phyloP scores from a whole-genome alignment of 352 stramenopile genomes.

The Globisporangium uncinulatum region DNA sequence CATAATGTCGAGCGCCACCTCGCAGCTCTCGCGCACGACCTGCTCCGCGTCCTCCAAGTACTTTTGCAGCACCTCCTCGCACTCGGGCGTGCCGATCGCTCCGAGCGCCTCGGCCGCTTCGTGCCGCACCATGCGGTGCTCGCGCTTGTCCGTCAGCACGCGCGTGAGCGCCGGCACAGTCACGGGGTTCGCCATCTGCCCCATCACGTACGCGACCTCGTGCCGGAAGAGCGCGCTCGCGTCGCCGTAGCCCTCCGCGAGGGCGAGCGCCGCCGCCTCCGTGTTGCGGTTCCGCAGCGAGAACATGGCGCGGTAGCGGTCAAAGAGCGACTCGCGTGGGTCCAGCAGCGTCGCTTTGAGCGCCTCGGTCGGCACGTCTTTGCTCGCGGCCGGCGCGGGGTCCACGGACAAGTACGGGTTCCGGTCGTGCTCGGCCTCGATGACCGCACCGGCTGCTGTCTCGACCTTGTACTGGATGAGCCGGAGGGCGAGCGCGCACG shows the following conservation, averaged over 20 bases:
- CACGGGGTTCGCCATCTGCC: conserved; percentile 89
- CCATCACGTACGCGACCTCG: conserved; percentile 93
- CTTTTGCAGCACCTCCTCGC: conserved; percentile 83
- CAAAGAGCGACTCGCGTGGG: conserved; percentile 82
- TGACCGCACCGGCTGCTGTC: conserved; percentile 39
- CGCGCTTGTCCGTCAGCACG: conserved; percentile 81
- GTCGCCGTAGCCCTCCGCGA: conserved; percentile 72
- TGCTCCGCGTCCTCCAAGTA: conserved; percentile 70
- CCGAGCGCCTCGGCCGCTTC: conserved; percentile 96
- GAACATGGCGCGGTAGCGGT: conserved; percentile 97
- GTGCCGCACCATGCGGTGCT: conserved; percentile 98
- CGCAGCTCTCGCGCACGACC: conserved; percentile 94
- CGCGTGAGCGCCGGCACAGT: conserved; percentile 85
- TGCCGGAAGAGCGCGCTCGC: conserved; percentile 84
- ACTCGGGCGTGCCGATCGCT: conserved; percentile 91
- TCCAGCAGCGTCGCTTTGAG: conserved; percentile 90
- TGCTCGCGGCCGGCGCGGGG: conserved; percentile 87
- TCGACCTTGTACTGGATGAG: conserved; percentile 90
- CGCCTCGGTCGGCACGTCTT: conserved; percentile 57
- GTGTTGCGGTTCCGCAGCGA: conserved; percentile 95
- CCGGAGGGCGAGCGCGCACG: conserved; percentile 90
- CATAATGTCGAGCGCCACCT: conserved; percentile 95
- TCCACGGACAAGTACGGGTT: conserved; percentile 95
- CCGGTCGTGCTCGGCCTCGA: conserved; percentile 60
- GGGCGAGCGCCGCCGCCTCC: conserved; percentile 74